A percentile compares a stretch with the other conserved stretches of the same genome.
Evolutionary conservation across 495 filamentous ascomycete species (phyloP).

Genomic region (Aspergillus avenaceus): DNA sequence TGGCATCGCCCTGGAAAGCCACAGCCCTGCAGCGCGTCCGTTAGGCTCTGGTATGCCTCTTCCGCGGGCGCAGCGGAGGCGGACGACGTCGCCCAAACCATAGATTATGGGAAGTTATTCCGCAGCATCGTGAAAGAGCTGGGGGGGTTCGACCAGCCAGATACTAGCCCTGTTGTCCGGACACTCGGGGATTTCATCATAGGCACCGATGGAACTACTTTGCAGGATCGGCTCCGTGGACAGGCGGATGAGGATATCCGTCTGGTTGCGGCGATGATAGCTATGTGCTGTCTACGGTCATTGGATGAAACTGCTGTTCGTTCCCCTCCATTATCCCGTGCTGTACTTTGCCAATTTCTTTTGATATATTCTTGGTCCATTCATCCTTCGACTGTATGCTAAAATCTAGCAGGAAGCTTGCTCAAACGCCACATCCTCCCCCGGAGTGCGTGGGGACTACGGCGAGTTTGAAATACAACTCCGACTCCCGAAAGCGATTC

Average conservation of each 20-base stretch:
- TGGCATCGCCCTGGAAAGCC: constrained; percentile 19
- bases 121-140: constrained; percentile 10
- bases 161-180: too few species aligned
- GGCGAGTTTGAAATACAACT: constrained; percentile 13
- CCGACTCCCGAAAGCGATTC: constrained; percentile 19
- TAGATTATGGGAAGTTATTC: constrained; percentile 23
- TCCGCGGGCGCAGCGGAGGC: constrained; percentile 12
- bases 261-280: constrained; percentile 9
- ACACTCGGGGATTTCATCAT: background rate
- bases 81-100: constrained; percentile 18
- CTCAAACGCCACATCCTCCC: background rate
- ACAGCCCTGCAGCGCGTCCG: constrained; percentile 15
- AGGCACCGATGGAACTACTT: background rate
- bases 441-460: too few species aligned
- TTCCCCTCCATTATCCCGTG: too few species aligned
- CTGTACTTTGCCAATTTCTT: too few species aligned
- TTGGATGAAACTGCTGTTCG: constrained; percentile 15
- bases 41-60: constrained; percentile 17
- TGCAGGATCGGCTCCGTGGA: constrained; percentile 1
- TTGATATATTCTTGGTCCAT: too few species aligned
- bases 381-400: too few species aligned
- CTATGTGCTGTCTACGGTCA: constrained; percentile 8
- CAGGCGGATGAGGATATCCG: constrained; percentile 10
- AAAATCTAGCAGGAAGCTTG: constrained; percentile 2
- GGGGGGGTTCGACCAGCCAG: background rate